phyloP scores from a whole-genome alignment of 2,329 filamentous ascomycete genomes.

The Diaporthe sp. region DNA sequence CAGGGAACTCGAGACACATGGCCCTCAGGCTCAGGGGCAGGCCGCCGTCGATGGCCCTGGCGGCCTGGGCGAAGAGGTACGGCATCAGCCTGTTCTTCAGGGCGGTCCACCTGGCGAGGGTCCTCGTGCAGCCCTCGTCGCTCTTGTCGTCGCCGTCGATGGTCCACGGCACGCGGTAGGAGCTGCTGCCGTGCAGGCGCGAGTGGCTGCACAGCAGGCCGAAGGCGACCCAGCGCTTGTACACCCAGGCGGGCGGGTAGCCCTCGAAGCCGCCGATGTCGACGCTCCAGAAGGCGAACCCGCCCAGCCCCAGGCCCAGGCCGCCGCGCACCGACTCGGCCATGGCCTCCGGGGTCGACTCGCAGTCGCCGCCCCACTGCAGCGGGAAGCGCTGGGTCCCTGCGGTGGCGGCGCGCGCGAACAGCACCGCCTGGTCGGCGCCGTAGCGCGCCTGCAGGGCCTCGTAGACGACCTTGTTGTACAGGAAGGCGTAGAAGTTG shows the following conservation, averaged over 20 bases:
- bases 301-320: conserved; percentile 48
- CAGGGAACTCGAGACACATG: conserved; percentile 78
- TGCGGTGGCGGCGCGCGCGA: conserved; percentile 76
- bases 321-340: conserved; percentile 67
- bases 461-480: conserved; percentile 79
- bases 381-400: conserved; percentile 79
- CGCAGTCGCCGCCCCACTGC: conserved; percentile 82
- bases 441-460: conserved; percentile 69
- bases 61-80: conserved; percentile 63
- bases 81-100: conserved; percentile 68
- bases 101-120: conserved; percentile 62
- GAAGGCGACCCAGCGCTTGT: conserved; percentile 85
- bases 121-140: conserved; percentile 67
- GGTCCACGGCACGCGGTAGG: conserved; percentile 82
- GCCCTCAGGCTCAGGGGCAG: conserved; percentile 67
- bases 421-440: conserved; percentile 71
- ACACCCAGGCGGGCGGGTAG: conserved; percentile 75
- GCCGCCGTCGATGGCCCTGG: conserved; percentile 42
- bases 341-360: conserved; percentile 80
- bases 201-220: conserved; percentile 79
- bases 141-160: conserved; percentile 75
- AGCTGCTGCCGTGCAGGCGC: conserved; percentile 77
- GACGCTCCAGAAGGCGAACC: conserved; percentile 50
- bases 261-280: conserved; percentile 71
- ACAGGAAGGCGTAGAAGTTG: conserved; percentile 82